A percentile compares a stretch with the other conserved stretches of the same genome.
Conservation (phyloP, 1,284 basidiomycete genomes). For the Xerocomus cyaneibrunnescens region DNA sequence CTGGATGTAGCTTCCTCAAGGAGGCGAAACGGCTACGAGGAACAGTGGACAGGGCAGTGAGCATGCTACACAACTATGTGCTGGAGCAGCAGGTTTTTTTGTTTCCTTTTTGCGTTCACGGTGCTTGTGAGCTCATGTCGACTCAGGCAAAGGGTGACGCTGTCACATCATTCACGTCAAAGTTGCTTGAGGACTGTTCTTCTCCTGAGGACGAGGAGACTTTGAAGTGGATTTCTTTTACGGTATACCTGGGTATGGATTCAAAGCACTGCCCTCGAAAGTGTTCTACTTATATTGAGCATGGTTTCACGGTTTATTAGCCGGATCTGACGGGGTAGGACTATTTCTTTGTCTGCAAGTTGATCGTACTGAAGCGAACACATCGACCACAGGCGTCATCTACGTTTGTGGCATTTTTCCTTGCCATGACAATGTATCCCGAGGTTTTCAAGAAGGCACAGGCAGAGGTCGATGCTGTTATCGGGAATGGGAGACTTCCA, state of each 20-base stretch:
- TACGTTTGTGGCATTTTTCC: background rate
- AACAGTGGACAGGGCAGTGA: constrained; percentile 33
- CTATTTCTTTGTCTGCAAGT: background rate
- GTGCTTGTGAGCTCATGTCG: background rate
- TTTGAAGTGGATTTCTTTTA: constrained; percentile 14
- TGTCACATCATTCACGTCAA: constrained; percentile 38
- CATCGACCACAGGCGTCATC: background rate
- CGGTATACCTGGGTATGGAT: constrained; percentile 20
- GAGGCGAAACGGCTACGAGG: constrained; percentile 39
- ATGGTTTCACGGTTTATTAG: constrained; percentile 7
- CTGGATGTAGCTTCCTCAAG: constrained; percentile 45
- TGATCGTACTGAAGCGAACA: background rate
- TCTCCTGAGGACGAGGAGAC: constrained; percentile 12
- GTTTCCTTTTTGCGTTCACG: background rate
- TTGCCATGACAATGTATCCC: background rate
- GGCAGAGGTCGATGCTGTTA: background rate
- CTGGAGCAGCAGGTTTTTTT: constrained; percentile 42
- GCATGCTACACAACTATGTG: constrained; percentile 39
- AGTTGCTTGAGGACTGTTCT: constrained; percentile 3
- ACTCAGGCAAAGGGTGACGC: constrained; percentile 40
- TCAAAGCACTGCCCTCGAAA: background rate
- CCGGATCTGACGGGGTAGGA: constrained; percentile 20
- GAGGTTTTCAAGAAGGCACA: background rate
- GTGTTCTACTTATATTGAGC: background rate
- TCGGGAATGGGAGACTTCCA: background rate